Evolutionary conservation across 2,329 filamentous ascomycete species (phyloP).

Genomic region (Neopestalotiopsis sp.): DNA sequence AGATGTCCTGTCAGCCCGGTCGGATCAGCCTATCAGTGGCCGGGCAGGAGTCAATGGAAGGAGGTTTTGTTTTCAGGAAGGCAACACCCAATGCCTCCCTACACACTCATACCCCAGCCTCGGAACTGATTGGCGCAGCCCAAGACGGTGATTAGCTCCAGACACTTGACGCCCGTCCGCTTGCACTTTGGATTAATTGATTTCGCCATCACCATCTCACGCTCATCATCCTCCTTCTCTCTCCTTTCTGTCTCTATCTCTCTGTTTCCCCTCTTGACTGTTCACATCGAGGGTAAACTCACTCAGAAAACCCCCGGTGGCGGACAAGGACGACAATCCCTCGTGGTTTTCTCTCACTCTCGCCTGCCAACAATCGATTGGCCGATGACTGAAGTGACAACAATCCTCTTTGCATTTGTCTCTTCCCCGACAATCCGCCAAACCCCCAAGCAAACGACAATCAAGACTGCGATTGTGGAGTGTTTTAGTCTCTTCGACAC

Average conservation of each 20-base stretch:
- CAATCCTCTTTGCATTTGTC: too few relatives aligned
- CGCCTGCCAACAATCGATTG: too few relatives aligned
- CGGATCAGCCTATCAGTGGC: background rate
- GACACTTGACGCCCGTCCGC: background rate
- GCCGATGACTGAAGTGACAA: too few relatives aligned
- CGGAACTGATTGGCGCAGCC: conserved; percentile 10
- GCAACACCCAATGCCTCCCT: background rate
- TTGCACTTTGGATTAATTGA: conserved; percentile 8
- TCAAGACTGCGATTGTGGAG: too few relatives aligned
- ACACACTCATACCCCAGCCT: background rate
- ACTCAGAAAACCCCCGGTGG: background rate
- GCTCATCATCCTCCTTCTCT: background rate
- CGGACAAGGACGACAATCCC: too few relatives aligned
- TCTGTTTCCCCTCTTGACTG: background rate
- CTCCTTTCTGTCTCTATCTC: background rate
- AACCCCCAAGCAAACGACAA: too few relatives aligned
- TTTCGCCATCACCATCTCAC: background rate
- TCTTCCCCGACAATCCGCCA: too few relatives aligned
- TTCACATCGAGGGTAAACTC: background rate
- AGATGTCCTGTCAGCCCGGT: background rate
- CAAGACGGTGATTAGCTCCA: conserved; percentile 16
- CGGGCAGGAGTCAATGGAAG: conserved; percentile 1
- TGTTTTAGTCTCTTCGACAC: background rate
- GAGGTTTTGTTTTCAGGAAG: conserved; percentile 8
- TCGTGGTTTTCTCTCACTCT: background rate